A percentile compares a stretch with the other conserved stretches of the same genome.
Evolutionary conservation across 2,329 filamentous ascomycete genomes (phyloP).

Genomic region (Alternaria triticina): DNA sequence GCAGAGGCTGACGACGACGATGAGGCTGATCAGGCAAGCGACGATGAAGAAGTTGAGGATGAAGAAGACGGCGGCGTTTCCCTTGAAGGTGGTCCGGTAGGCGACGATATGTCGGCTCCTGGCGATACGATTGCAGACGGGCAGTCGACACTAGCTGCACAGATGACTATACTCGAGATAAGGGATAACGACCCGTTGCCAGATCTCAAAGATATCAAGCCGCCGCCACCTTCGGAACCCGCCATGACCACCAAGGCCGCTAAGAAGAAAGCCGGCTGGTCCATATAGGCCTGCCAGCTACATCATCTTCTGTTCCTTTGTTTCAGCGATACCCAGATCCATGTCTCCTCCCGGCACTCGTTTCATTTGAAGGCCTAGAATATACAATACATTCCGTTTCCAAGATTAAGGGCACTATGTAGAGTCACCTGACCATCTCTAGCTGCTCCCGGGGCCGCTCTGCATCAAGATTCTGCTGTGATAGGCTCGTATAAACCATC

Average conservation of each 20-base stretch:
- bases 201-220: slow-evolving; percentile 39
- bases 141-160: slow-evolving; percentile 24
- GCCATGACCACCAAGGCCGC: slow-evolving; percentile 44
- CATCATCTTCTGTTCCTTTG: not conserved
- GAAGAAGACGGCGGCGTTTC: slow-evolving; percentile 5
- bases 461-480: not conserved
- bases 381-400: not conserved
- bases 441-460: not conserved
- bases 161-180: slow-evolving; percentile 49
- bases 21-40: not conserved
- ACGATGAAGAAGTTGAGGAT: slow-evolving; percentile 8
- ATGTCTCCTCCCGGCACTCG: not conserved
- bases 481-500: not conserved
- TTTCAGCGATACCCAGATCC: slow-evolving; percentile 10
- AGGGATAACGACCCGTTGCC: slow-evolving; percentile 44
- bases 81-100: slow-evolving; percentile 6
- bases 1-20: slow-evolving; percentile 22
- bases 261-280: slow-evolving; percentile 47
- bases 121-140: slow-evolving; percentile 1
- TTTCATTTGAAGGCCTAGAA: not conserved
- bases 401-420: not conserved
- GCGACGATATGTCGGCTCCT: not conserved
- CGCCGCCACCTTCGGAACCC: slow-evolving; percentile 20
- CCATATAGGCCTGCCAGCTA: slow-evolving; percentile 20
- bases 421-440: not conserved